Percentiles rank a stretch among this genome's conserved stretches.
phyloP scores from a whole-genome alignment of 2,329 filamentous ascomycete genomes.

The Stagonosporopsis rhizophila region DNA sequence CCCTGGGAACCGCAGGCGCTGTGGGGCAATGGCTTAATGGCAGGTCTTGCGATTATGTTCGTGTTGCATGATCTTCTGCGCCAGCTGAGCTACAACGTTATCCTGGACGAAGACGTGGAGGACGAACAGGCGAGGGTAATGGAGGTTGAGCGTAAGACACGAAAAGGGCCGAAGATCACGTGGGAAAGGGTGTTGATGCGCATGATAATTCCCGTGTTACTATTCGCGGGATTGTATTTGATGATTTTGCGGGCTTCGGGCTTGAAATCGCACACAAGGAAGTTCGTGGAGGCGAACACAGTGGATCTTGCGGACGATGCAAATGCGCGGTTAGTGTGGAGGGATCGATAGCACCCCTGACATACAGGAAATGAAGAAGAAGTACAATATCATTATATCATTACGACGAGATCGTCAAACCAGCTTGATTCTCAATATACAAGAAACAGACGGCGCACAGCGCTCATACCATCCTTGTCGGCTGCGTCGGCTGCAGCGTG shows the following conservation, averaged over 20 bases:
- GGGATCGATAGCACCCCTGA: background rate
- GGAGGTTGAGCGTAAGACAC: background rate
- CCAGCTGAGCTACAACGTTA: background rate
- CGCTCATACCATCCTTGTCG: slow-evolving; percentile 29
- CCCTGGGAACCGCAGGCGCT: slow-evolving; percentile 6
- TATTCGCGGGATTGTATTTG: background rate
- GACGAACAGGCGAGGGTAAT: background rate
- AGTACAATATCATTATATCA: slow-evolving; percentile 6
- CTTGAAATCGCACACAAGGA: background rate
- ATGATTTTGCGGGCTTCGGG: background rate
- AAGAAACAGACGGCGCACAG: slow-evolving; percentile 1
- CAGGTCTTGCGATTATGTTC: background rate
- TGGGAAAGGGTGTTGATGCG: slow-evolving; percentile 10
- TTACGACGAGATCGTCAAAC: background rate
- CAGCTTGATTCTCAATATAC: background rate
- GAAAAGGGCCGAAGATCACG: background rate
- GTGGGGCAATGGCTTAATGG: background rate
- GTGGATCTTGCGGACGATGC: slow-evolving; percentile 9
- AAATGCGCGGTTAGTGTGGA: slow-evolving; percentile 4
- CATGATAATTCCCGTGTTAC: background rate
- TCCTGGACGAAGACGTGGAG: slow-evolving; percentile 1
- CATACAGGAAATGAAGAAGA: background rate
- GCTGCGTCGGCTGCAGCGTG: slow-evolving; percentile 30
- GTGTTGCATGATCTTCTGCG: background rate
- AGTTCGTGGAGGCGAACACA: background rate